Conservation (phyloP, 805 yeast genomes). For the Cyberlindnera xylosilytica region DNA sequence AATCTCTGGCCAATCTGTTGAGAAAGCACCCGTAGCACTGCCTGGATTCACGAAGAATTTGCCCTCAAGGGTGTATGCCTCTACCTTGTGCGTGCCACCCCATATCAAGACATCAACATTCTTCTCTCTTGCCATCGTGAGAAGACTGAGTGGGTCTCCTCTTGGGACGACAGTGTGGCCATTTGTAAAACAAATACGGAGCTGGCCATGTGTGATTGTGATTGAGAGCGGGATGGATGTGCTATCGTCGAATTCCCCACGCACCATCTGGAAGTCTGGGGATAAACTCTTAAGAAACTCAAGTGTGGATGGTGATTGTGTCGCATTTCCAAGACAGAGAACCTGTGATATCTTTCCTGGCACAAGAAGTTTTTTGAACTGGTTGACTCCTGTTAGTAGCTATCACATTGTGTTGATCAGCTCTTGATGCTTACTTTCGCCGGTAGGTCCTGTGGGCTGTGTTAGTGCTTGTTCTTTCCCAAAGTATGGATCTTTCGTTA, state of each 20-base stretch:
- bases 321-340: constrained; percentile 79
- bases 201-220: constrained; percentile 63
- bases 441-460: constrained; percentile 39
- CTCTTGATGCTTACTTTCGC: constrained; percentile 30
- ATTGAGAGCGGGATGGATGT: constrained; percentile 54
- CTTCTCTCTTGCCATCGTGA: constrained; percentile 81
- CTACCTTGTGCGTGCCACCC: constrained; percentile 93
- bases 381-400: constrained; percentile 4
- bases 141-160: constrained; percentile 79
- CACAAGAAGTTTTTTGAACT: constrained; percentile 71
- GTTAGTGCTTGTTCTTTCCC: constrained; percentile 12
- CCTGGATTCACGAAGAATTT: constrained; percentile 96
- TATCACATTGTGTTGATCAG: neutral
- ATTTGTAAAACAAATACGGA: constrained; percentile 80
- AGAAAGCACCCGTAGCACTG: constrained; percentile 89
- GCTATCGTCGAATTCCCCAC: constrained; percentile 74
- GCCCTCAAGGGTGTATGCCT: constrained; percentile 89
- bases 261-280: constrained; percentile 68
- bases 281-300: constrained; percentile 66
- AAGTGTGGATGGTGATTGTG: constrained; percentile 60
- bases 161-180: constrained; percentile 84
- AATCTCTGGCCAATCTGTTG: constrained; percentile 59
- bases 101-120: constrained; percentile 88
- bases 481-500: constrained; percentile 2
- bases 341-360: constrained; percentile 89